These are phyloP conservation scores for Prunus armeniaca DNA, from an alignment of 306 rosid genomes.

Conservation along the genomic window DNA sequence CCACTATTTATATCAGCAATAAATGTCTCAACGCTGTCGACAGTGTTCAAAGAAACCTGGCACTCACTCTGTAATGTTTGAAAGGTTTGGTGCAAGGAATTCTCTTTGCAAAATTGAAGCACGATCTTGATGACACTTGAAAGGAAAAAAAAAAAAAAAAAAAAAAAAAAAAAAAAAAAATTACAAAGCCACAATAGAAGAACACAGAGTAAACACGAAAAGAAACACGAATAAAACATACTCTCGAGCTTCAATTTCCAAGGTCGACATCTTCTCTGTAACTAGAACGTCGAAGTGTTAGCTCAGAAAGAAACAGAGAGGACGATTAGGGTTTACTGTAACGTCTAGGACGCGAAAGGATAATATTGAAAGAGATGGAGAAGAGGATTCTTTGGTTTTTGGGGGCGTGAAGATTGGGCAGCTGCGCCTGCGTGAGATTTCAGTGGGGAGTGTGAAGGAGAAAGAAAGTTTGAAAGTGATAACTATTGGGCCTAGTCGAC, in stretches of 20 bases:
- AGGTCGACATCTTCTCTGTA: conserved; percentile 61
- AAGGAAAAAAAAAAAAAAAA: not conserved
- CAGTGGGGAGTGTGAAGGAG: too few relatives aligned
- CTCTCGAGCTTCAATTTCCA: conserved; percentile 99
- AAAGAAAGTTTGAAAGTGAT: too few relatives aligned
- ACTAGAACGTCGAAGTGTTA: not conserved
- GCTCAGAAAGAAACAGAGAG: not conserved
- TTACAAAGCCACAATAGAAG: not conserved
- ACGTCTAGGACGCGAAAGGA: not conserved
- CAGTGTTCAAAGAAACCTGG: conserved; percentile 93
- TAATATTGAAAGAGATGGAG: not conserved
- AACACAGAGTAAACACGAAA: not conserved
- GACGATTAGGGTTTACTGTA: conserved; percentile 26
- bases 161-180: not conserved
- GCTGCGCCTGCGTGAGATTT: too few relatives aligned
- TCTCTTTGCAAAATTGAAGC: conserved; percentile 97
- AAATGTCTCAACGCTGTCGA: conserved; percentile 93
- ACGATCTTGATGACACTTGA: conserved; percentile 96
- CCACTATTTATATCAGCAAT: conserved; percentile 90
- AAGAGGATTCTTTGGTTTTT: not conserved
- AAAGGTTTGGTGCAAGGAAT: conserved; percentile 84
- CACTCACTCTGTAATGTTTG: conserved; percentile 95
- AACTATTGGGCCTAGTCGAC: too few relatives aligned
- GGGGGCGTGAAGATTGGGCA: not conserved
- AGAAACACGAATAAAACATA: conserved; percentile 32